Conservation (phyloP, 371 early-diverging fungal species). For the Mortierella sp. region DNA sequence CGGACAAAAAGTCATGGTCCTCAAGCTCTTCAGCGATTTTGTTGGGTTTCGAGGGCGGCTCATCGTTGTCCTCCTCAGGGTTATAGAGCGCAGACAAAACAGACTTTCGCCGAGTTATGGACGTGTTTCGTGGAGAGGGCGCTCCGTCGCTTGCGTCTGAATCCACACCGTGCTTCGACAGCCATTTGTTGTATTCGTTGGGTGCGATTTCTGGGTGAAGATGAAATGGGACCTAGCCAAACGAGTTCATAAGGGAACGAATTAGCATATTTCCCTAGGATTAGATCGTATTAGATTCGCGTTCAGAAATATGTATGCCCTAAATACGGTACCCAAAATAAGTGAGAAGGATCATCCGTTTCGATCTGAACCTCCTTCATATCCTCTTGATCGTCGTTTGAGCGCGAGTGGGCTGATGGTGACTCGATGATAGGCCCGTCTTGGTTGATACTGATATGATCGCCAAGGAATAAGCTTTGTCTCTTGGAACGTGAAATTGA, state of each 20-base stretch:
- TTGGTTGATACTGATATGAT: slow-evolving; percentile 23
- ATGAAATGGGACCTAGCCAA: slow-evolving; percentile 49
- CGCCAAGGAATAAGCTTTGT: slow-evolving; percentile 41
- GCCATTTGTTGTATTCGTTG: slow-evolving; percentile 52
- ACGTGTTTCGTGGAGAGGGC: slow-evolving; percentile 17
- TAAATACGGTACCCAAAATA: slow-evolving; percentile 53
- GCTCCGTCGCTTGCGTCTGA: slow-evolving; percentile 11
- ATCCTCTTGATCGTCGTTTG: slow-evolving; percentile 40
- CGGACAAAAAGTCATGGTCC: slow-evolving; percentile 27
- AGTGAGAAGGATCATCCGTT: slow-evolving; percentile 39
- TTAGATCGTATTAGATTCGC: no score
- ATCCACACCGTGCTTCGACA: slow-evolving; percentile 41
- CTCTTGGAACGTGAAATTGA: slow-evolving; percentile 31
- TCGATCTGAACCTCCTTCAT: slow-evolving; percentile 54
- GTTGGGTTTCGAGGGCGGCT: slow-evolving; percentile 17
- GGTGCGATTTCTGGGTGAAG: slow-evolving; percentile 56
- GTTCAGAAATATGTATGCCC: no score
- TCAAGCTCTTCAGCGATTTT: slow-evolving; percentile 21
- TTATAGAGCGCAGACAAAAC: slow-evolving; percentile 49
- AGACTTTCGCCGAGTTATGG: slow-evolving; percentile 37
- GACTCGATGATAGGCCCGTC: slow-evolving; percentile 21
- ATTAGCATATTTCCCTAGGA: no score
- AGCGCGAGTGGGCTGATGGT: slow-evolving; percentile 28
- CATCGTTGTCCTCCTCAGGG: slow-evolving; percentile 45
- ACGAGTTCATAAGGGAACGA: no score